Percentiles rank a stretch among this genome's conserved stretches.
Conservation (phyloP, 1,284 basidiomycete genomes). For the Marasmius oreades region DNA sequence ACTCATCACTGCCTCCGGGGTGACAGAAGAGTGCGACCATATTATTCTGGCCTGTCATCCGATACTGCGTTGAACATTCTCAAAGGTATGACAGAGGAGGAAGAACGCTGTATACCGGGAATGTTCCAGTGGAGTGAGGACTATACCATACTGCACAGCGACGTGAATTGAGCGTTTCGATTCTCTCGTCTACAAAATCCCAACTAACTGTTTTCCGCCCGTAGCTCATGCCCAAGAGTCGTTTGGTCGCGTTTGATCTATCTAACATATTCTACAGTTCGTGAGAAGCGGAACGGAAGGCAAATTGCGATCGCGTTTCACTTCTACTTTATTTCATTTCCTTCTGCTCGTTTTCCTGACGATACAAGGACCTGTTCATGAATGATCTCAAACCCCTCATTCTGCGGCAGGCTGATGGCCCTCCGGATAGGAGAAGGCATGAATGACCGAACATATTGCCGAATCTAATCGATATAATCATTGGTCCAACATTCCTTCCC, state of each 20-base stretch:
- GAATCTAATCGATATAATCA: too few species aligned
- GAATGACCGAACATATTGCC: slow-evolving; percentile 74
- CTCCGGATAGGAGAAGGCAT: slow-evolving; percentile 66
- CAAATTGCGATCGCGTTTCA: slow-evolving; percentile 59
- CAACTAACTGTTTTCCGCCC: neutral
- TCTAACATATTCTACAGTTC: slow-evolving; percentile 47
- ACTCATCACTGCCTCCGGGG: slow-evolving; percentile 42
- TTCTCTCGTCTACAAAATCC: too few species aligned
- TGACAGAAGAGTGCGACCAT: slow-evolving; percentile 56
- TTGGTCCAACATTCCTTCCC: too few species aligned
- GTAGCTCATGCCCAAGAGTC: slow-evolving; percentile 65
- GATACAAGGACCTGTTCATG: slow-evolving; percentile 40
- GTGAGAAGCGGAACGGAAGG: slow-evolving; percentile 34
- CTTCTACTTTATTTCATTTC: slow-evolving; percentile 46
- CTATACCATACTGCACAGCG: slow-evolving; percentile 68
- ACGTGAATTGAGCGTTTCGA: slow-evolving; percentile 45
- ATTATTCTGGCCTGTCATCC: slow-evolving; percentile 80
- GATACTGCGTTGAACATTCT: slow-evolving; percentile 65
- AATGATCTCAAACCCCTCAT: neutral
- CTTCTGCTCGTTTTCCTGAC: slow-evolving; percentile 12
- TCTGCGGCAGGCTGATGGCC: slow-evolving; percentile 13
- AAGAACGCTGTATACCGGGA: slow-evolving; percentile 54
- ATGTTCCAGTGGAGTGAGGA: slow-evolving; percentile 71
- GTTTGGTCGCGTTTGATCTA: slow-evolving; percentile 76
- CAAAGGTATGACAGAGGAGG: slow-evolving; percentile 45